These are phyloP conservation scores for Diaporthe vaccinii DNA, from an alignment of 2,329 filamentous ascomycete species.

Conservation along the genomic window DNA sequence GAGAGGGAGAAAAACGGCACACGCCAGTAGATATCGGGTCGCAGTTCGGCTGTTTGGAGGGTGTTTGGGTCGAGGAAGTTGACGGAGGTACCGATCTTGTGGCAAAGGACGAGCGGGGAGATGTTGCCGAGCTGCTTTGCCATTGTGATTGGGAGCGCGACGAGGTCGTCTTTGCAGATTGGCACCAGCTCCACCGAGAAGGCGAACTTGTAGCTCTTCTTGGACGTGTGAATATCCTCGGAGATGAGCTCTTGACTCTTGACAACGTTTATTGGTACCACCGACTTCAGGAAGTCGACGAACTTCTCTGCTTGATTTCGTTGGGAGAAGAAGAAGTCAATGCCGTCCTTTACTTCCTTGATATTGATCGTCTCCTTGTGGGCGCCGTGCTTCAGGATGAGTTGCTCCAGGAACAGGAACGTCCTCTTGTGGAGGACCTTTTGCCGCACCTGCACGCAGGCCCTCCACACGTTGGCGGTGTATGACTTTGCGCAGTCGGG, in stretches of 20 bases:
- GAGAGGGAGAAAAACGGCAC: constrained; percentile 87
- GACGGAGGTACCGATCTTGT: constrained; percentile 88
- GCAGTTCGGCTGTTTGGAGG: constrained; percentile 90
- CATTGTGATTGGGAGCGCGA: constrained; percentile 91
- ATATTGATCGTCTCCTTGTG: constrained; percentile 97
- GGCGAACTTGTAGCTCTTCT: constrained; percentile 94
- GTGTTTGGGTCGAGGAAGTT: constrained; percentile 92
- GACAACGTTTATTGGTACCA: constrained; percentile 73
- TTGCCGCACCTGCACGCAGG: constrained; percentile 93
- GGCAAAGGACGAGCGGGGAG: constrained; percentile 85
- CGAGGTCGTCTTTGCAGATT: constrained; percentile 96
- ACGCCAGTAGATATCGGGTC: constrained; percentile 89
- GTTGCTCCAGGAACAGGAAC: constrained; percentile 82
- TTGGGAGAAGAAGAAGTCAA: constrained; percentile 94
- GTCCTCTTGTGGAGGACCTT: constrained; percentile 95
- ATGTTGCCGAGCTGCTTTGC: constrained; percentile 93
- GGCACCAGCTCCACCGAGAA: constrained; percentile 92
- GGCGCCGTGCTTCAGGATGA: constrained; percentile 94
- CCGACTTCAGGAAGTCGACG: constrained; percentile 83
- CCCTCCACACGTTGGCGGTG: constrained; percentile 95
- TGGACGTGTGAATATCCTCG: constrained; percentile 90
- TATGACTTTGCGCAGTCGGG: constrained; percentile 96
- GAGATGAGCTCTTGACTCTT: constrained; percentile 82
- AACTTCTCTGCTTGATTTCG: constrained; percentile 88
- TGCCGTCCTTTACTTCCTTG: constrained; percentile 91